These are phyloP conservation scores for Curvularia sp. DNA, from an alignment of 2,329 filamentous ascomycete species.

Conservation along the genomic window DNA sequence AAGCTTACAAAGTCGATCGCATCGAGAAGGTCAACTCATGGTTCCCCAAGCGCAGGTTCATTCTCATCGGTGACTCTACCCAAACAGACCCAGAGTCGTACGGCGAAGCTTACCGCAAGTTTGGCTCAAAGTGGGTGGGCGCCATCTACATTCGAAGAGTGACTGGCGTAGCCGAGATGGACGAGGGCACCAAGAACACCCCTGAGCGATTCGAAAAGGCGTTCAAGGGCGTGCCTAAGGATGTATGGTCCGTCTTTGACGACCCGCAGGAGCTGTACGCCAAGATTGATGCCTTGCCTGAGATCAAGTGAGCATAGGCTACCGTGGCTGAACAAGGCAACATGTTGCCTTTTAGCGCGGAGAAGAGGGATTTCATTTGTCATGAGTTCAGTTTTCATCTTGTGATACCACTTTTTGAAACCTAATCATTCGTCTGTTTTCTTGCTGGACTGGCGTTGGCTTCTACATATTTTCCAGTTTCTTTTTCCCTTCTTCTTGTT, in stretches of 20 bases:
- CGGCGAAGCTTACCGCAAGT: conserved; percentile 73
- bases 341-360: background rate
- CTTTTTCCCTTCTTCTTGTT: background rate
- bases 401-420: conserved; percentile 4
- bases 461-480: background rate
- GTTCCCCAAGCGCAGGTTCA: conserved; percentile 79
- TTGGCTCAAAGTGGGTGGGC: conserved; percentile 76
- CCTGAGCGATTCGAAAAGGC: conserved; percentile 80
- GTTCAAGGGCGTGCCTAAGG: conserved; percentile 74
- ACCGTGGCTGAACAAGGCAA: background rate
- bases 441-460: background rate
- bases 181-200: conserved; percentile 72
- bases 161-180: conserved; percentile 74
- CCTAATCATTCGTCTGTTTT: background rate
- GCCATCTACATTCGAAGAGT: conserved; percentile 88
- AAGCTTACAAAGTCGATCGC: conserved; percentile 83
- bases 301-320: conserved; percentile 19
- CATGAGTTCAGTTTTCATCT: background rate
- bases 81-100: conserved; percentile 92
- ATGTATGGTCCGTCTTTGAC: conserved; percentile 83
- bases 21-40: conserved; percentile 79
- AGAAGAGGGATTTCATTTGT: background rate
- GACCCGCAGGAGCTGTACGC: conserved; percentile 70
- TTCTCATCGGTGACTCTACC: conserved; percentile 89
- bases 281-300: conserved; percentile 43